These are phyloP conservation scores for Aspergillus affinis DNA, from an alignment of 495 filamentous ascomycete species.

Conservation along the genomic window DNA sequence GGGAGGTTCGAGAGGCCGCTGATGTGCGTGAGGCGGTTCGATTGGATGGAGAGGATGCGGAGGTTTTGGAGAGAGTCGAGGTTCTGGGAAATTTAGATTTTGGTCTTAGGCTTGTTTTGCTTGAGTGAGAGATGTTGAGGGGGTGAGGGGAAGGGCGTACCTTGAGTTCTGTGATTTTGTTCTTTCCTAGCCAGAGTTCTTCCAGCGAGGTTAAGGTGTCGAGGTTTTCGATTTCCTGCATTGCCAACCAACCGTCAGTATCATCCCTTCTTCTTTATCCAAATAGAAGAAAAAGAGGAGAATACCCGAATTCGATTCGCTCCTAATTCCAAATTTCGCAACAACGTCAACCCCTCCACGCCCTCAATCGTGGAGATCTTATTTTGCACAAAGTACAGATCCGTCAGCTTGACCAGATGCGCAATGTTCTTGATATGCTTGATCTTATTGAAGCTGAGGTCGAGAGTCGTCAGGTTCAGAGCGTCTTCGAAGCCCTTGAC, in stretches of 20 bases:
- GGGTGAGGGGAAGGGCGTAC: slow-evolving; percentile 27
- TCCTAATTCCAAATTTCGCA: slow-evolving; percentile 84
- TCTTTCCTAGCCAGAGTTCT: slow-evolving; percentile 95
- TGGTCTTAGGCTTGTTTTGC: no score
- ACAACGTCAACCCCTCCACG: slow-evolving; percentile 67
- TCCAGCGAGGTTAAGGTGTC: slow-evolving; percentile 72
- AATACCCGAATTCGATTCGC: slow-evolving; percentile 82
- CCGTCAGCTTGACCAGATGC: slow-evolving; percentile 74
- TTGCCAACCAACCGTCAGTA: no score
- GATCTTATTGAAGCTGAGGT: slow-evolving; percentile 98
- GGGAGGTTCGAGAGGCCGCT: slow-evolving; percentile 68
- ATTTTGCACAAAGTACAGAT: slow-evolving; percentile 94
- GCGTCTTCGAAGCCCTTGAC: slow-evolving; percentile 81
- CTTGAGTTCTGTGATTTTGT: slow-evolving; percentile 88
- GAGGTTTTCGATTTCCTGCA: slow-evolving; percentile 80
- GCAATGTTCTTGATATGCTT: slow-evolving; percentile 93
- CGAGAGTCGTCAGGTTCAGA: slow-evolving; percentile 70
- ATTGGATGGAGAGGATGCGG: slow-evolving; percentile 91
- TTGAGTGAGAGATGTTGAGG: not conserved
- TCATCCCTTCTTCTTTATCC: slow-evolving; percentile 5
- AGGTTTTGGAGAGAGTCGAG: slow-evolving; percentile 73
- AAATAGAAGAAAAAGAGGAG: not conserved
- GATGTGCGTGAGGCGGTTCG: slow-evolving; percentile 86
- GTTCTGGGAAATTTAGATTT: slow-evolving; percentile 36
- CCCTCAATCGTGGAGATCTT: slow-evolving; percentile 86